phyloP scores from a whole-genome alignment of 169 alveolate species.

The Cryptosporidium parvum region DNA sequence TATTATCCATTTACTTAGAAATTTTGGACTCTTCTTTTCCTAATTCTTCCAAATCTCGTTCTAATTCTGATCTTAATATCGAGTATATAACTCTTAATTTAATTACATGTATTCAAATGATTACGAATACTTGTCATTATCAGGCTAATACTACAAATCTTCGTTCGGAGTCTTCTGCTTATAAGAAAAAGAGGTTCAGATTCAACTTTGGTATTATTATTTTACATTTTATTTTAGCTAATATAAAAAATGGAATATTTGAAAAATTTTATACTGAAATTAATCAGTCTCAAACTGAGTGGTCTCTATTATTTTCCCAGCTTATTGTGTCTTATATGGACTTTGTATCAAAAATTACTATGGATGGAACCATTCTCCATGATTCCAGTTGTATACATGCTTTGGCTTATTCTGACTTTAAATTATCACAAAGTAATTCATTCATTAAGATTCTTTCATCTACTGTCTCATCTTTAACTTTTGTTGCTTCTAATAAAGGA shows the following conservation, averaged over 20 bases:
- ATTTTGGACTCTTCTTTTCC: not conserved
- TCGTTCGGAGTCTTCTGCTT: not conserved
- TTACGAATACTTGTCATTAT: not conserved
- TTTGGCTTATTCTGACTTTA: not conserved
- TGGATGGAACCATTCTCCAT: not conserved
- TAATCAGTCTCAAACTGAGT: not conserved
- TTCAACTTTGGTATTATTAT: not conserved
- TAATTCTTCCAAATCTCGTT: not conserved
- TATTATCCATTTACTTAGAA: not conserved
- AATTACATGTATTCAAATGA: not conserved
- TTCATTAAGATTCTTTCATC: not conserved
- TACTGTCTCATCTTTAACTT: not conserved
- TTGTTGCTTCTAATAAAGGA: no score
- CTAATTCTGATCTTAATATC: not conserved
- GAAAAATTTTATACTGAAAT: not conserved
- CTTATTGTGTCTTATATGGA: not conserved
- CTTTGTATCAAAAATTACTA: not conserved
- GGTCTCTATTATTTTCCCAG: not conserved
- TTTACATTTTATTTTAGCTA: not conserved
- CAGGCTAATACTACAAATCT: not conserved
- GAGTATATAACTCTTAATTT: not conserved
- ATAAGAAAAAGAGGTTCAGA: not conserved
- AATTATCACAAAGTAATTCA: not conserved
- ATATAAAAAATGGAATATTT: not conserved
- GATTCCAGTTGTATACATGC: not conserved